Base-by-base conservation (phyloP, 2,329 filamentous ascomycete species). In the Amauroascus verrucosus region DNA sequence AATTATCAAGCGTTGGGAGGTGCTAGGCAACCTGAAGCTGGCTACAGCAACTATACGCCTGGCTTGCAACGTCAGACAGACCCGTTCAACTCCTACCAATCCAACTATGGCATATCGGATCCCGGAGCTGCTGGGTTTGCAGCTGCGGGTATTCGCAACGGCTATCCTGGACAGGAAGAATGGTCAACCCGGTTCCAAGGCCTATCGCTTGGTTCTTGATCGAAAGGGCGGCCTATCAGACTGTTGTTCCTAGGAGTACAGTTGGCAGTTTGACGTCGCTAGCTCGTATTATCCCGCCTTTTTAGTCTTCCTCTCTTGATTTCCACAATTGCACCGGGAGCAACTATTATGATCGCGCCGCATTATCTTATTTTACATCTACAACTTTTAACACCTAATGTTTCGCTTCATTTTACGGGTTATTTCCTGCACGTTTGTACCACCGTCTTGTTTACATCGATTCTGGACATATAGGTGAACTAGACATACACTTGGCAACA, bases 151-250 rank as follows among this genome's bases (percentile, higher is more conserved):
- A 67, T 51, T 59, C 64, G 60, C 58, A 66, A 65, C 54, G 62
- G 60, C 48, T 70, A 66, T 55, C 66, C 60, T 45, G 61, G 60
- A 22, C 69, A 62, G 14, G 67, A 75, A 46, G 82, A 85, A 48
- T 86, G 84, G 83, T 70, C 77, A 24, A 72, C 73, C 51, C 70
- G 76, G 5, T 87, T 88, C 65, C 84, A 88, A 65, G 80, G 84
- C 8, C 71, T 89, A 16, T 89, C 85, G 1, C 76, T 89, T 58
- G 85, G 85, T 63, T 79, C 80, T 59, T 75, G 50, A 46, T n/a
- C 16, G 58, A n/a, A 33, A 26, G 20, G 24, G 33, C 44, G 9
- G 11, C 33, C 3, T n/a, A n/a, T 46, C n/a, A 20, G n/a, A n/a
- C n/a, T n/a, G 16, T 8, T 30, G 4, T 16, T 30, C 24, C 41